A percentile compares a stretch with the other conserved stretches of the same genome.
These are phyloP conservation scores for Pseudozyma sp. DNA, from an alignment of 1,284 basidiomycete species.

Conservation along the genomic window DNA sequence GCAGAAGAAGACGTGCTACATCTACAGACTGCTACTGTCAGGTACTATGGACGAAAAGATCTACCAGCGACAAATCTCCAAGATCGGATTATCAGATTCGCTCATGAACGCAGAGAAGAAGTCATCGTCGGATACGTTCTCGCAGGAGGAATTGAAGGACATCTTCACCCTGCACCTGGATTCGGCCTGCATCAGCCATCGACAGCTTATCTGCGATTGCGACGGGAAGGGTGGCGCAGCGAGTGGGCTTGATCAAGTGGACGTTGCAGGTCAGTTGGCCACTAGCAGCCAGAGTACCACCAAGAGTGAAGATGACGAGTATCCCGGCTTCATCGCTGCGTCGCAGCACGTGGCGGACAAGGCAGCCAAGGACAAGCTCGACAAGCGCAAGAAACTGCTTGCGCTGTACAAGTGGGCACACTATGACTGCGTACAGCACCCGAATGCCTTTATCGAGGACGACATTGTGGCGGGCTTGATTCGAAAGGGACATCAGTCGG, in stretches of 20 bases:
- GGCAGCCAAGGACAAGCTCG: constrained; percentile 61
- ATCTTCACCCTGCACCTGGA: constrained; percentile 87
- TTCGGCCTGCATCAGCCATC: constrained; percentile 90
- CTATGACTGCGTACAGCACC: constrained; percentile 72
- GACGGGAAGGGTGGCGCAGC: constrained; percentile 51
- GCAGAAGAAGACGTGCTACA: constrained; percentile 85
- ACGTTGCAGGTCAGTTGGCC: background rate
- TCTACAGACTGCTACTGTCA: constrained; percentile 83
- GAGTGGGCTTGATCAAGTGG: background rate
- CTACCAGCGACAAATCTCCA: constrained; percentile 88
- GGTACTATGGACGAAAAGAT: constrained; percentile 70
- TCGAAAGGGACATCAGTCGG: constrained; percentile 3
- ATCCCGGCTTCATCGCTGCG: constrained; percentile 51
- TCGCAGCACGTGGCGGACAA: constrained; percentile 49
- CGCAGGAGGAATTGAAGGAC: constrained; percentile 72
- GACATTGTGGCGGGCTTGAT: constrained; percentile 30
- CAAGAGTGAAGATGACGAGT: constrained; percentile 28
- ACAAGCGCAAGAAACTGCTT: constrained; percentile 81
- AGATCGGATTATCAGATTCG: constrained; percentile 80
- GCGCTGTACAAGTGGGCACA: constrained; percentile 89
- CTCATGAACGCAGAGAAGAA: constrained; percentile 70
- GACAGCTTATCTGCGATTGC: constrained; percentile 69
- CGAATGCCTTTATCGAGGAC: constrained; percentile 36
- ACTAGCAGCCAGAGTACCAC: constrained; percentile 15
- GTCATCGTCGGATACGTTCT: constrained; percentile 54